Evolutionary conservation across 2,329 filamentous ascomycete genomes (phyloP), one percentile per base, ranked within the genome.

Genomic region (Aspergillus ochraceoroseus): DNA sequence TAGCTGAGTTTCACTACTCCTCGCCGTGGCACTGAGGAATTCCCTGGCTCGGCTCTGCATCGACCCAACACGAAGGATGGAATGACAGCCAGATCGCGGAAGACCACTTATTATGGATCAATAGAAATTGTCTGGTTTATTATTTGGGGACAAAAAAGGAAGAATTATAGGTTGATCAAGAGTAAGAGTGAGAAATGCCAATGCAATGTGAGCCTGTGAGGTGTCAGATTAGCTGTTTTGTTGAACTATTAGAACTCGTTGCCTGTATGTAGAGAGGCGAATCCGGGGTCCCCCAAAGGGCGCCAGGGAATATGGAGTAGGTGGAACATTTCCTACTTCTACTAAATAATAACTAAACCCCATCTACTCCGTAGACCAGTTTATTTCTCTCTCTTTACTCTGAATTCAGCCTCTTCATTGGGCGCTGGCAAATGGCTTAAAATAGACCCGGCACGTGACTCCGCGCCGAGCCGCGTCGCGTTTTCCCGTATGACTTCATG

Each of bases 1-100:
- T 52, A 47, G 49, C 41, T 30, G 39, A 44, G 49, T 52, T 52
- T 52, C 49, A 52, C 29, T 2, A 15, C 23, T 27, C 11, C 8
- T 32, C 31, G 38, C 46, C 33, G 36, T 40, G 34, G 33, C 28
- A 29, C 29, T 27, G 38, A 34, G 34, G 38, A 39, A 41, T 42
- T 32, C 39, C 38, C 23, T 43, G 38, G 26, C 15, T 38, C 13
- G 41, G 29, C 23, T 27, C 18, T 4, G 13, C 15, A 22, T 11
- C 19, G 17, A 32, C 14, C 6, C 18, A n/a, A 22, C 31, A 13
- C 13, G 38, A 43, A 33, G 23, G 14, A 43, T 28, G 13, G n/a
- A 11, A 7, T 28, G 29, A 18, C 11, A 3, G 9, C 11, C 15
- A 18, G 15, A 31, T 15, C 9, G 13, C 15, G 30, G n/a, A n/a